Conservation (phyloP, 257 asterid genomes). For the Solanum chaucha region DNA sequence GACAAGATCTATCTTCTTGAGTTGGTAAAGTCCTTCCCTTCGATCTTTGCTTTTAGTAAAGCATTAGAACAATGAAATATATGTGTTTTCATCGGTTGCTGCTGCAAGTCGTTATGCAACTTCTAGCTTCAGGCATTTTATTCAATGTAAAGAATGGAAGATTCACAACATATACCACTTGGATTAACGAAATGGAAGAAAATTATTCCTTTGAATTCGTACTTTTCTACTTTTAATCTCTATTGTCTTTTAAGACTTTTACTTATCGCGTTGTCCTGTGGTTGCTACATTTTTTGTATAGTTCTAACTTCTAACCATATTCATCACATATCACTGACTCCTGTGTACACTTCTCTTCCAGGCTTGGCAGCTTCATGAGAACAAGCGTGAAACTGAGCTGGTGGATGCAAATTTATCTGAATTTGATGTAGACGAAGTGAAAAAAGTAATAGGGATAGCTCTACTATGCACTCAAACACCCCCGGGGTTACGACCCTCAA, state of each 20-base stretch:
- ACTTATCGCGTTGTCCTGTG: not conserved
- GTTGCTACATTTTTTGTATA: not conserved
- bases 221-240: not conserved
- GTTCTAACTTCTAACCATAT: not conserved
- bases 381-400: slow-evolving; percentile 19
- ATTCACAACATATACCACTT: not conserved
- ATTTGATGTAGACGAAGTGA: slow-evolving; percentile 27
- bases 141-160: too few relatives aligned
- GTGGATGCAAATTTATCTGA: slow-evolving; percentile 30
- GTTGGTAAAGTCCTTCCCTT: slow-evolving; percentile 33
- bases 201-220: not conserved
- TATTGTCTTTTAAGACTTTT: not conserved
- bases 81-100: not conserved
- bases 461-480: slow-evolving; percentile 61
- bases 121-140: not conserved
- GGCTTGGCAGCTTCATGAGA: slow-evolving; percentile 39
- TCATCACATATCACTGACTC: not conserved
- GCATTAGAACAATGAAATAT: not conserved
- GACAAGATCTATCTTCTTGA: slow-evolving; percentile 59
- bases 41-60: not conserved
- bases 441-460: slow-evolving; percentile 34
- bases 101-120: not conserved
- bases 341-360: not conserved
- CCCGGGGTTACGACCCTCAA: slow-evolving; percentile 42
- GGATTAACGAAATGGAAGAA: not conserved